A percentile compares a stretch with the other conserved stretches of the same genome.
Evolutionary conservation across 176 grass and related monocot genomes (phyloP).

Genomic region (Cocos nucifera): DNA sequence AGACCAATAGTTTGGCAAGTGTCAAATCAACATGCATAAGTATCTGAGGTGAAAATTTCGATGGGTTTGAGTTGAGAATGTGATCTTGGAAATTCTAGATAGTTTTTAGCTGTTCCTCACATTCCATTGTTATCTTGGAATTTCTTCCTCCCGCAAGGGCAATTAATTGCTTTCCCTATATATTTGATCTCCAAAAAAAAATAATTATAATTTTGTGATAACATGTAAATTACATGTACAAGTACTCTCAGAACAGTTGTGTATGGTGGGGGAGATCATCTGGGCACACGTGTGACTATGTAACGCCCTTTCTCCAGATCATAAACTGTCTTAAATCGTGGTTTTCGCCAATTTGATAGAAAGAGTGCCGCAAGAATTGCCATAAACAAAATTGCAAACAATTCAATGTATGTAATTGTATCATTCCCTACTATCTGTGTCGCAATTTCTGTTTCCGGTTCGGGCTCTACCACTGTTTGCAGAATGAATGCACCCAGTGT

Average conservation of each 20-base stretch:
- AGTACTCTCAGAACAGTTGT: background rate
- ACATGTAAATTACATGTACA: background rate
- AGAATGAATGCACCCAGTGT: slow-evolving; percentile 4
- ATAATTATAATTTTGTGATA: background rate
- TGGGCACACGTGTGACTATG: slow-evolving; percentile 2
- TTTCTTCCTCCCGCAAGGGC: no score
- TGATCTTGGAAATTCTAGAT: no score
- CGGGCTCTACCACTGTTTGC: background rate
- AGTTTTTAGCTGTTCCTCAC: no score
- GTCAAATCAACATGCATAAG: no score
- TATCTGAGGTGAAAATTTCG: no score
- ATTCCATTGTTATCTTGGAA: no score
- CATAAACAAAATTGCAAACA: background rate
- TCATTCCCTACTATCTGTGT: background rate
- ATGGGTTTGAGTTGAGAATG: no score
- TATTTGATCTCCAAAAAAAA: background rate
- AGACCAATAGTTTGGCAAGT: no score
- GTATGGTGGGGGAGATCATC: background rate
- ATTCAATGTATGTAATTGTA: background rate
- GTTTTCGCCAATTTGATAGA: slow-evolving; percentile 14
- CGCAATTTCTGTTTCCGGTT: background rate
- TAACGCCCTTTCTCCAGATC: slow-evolving; percentile 10
- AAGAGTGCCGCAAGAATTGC: slow-evolving; percentile 2
- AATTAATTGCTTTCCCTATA: no score
- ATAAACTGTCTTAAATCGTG: slow-evolving; percentile 7